Evolutionary conservation across 352 stramenopile genomes (phyloP).

Genomic region (Globisporangium lucens): DNA sequence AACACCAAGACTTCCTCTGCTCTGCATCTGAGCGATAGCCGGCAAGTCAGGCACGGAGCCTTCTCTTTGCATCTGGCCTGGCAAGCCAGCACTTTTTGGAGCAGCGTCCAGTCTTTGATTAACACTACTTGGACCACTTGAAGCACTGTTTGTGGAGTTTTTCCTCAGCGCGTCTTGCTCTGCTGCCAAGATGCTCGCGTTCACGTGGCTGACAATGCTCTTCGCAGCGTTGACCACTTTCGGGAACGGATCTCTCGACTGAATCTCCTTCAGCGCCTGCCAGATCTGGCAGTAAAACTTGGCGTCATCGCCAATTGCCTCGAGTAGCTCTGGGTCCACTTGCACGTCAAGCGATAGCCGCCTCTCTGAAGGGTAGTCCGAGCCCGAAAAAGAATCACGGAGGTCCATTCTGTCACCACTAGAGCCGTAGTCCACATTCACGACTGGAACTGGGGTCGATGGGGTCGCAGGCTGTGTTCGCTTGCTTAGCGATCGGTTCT

Average conservation of each 20-base stretch:
- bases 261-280: slow-evolving; percentile 77
- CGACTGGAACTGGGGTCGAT: slow-evolving; percentile 3
- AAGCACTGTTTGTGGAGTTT: neutral
- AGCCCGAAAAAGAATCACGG: neutral
- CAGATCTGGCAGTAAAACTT: slow-evolving; percentile 87
- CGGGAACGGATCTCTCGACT: slow-evolving; percentile 87
- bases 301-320: slow-evolving; percentile 52
- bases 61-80: slow-evolving; percentile 36
- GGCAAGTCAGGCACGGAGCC: slow-evolving; percentile 30
- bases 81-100: slow-evolving; percentile 12
- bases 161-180: slow-evolving; percentile 47
- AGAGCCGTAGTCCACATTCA: neutral
- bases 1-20: slow-evolving; percentile 9
- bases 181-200: slow-evolving; percentile 48
- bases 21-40: slow-evolving; percentile 12
- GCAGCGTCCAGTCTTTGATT: slow-evolving; percentile 10
- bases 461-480: neutral
- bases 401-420: neutral
- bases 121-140: neutral
- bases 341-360: slow-evolving; percentile 26
- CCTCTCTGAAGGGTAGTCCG: neutral
- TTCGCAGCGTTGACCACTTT: slow-evolving; percentile 61
- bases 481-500: slow-evolving; percentile 39
- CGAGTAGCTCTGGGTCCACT: slow-evolving; percentile 40
- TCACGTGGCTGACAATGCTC: slow-evolving; percentile 61